Percentiles rank a stretch among this genome's conserved stretches.
Conservation (phyloP, 2,329 filamentous ascomycete species). For the Alternaria brassicicola region DNA sequence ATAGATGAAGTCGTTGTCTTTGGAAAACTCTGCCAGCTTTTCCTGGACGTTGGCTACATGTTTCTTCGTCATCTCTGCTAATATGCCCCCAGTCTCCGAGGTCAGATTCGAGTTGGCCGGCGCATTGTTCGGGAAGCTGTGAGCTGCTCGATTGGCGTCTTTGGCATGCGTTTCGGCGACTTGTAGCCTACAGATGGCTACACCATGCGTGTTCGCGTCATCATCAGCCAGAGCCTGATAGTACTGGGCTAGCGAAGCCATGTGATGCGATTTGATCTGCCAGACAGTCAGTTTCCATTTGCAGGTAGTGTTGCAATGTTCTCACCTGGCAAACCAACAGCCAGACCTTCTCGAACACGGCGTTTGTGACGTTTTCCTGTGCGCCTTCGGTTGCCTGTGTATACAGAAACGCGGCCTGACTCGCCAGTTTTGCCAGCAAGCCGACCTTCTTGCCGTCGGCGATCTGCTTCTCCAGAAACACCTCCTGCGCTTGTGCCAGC, state of each 20-base stretch:
- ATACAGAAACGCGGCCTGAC: conserved; percentile 88
- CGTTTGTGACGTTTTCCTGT: conserved; percentile 89
- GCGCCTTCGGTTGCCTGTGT: conserved; percentile 85
- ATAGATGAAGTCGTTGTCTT: conserved; percentile 99
- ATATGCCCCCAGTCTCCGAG: conserved; percentile 73
- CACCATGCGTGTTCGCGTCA: conserved; percentile 84
- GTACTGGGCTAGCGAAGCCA: conserved; percentile 87
- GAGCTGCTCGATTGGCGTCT: conserved; percentile 77
- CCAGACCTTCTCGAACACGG: conserved; percentile 95
- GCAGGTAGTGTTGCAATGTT: not conserved
- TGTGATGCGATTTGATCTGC: conserved; percentile 76
- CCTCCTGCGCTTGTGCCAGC: conserved; percentile 94
- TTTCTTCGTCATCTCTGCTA: conserved; percentile 83
- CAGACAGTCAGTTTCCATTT: conserved; percentile 35
- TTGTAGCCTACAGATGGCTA: conserved; percentile 81
- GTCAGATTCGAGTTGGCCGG: conserved; percentile 82
- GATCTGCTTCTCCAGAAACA: conserved; percentile 96
- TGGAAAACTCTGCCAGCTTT: conserved; percentile 74
- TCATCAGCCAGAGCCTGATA: conserved; percentile 92
- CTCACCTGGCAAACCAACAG: conserved; percentile 77
- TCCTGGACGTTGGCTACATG: conserved; percentile 82
- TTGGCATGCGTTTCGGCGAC: conserved; percentile 78
- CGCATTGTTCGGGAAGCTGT: conserved; percentile 78
- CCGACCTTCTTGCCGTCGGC: conserved; percentile 91
- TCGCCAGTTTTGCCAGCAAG: conserved; percentile 88